Conservation (phyloP, 1,139 yeast genomes). For the Suhomyces chickasaworum region DNA sequence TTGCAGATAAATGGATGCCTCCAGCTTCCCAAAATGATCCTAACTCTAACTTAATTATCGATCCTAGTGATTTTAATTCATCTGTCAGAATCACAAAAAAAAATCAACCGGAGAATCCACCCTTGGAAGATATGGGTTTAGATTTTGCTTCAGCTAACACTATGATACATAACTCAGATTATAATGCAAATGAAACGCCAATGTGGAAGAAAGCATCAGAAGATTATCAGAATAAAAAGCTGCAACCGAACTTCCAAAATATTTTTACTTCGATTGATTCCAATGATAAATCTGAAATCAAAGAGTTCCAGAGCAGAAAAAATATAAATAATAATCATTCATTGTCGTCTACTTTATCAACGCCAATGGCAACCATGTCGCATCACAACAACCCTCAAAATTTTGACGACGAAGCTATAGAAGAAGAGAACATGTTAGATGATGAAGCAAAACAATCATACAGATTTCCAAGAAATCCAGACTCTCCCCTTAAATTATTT, state of each 20-base stretch:
- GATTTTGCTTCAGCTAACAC: constrained; percentile 34
- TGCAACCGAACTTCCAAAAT: constrained; percentile 36
- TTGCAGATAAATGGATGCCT: constrained; percentile 40
- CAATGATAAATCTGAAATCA: constrained; percentile 14
- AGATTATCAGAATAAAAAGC: constrained; percentile 30
- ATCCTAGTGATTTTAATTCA: constrained; percentile 26
- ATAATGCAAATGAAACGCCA: constrained; percentile 30
- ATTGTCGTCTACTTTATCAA: constrained; percentile 40
- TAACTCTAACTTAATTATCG: constrained; percentile 7
- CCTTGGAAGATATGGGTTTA: constrained; percentile 21
- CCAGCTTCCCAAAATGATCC: constrained; percentile 10
- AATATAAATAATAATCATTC: constrained; percentile 22
- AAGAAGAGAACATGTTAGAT: constrained; percentile 27
- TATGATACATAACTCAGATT: constrained; percentile 39
- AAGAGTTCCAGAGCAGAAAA: constrained; percentile 6
- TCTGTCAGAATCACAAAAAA: constrained; percentile 34
- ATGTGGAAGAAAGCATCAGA: constrained; percentile 41
- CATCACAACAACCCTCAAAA: constrained; percentile 15
- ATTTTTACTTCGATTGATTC: constrained; percentile 30
- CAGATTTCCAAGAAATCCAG: constrained; percentile 24
- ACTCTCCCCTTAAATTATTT: constrained; percentile 46
- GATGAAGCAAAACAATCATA: constrained; percentile 19
- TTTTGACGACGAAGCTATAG: constrained; percentile 25
- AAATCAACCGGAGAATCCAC: not conserved
- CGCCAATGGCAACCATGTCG: constrained; percentile 31